A percentile compares a stretch with the other conserved stretches of the same genome.
These are phyloP conservation scores for Drechmeria coniospora DNA, from an alignment of 2,329 filamentous ascomycete genomes.

Conservation along the genomic window DNA sequence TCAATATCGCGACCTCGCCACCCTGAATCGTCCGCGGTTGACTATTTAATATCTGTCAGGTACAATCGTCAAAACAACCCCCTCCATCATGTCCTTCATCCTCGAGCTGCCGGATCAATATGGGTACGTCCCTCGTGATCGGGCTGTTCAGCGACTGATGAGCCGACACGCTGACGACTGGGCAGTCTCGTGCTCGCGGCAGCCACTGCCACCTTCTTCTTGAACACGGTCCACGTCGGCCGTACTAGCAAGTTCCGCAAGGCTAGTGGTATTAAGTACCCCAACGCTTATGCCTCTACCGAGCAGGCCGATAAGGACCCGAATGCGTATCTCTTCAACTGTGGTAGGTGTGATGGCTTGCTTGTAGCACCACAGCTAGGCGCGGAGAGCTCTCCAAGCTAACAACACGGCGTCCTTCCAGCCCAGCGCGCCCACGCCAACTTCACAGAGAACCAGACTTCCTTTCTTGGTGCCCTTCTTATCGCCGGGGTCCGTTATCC, in stretches of 20 bases:
- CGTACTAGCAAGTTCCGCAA: slow-evolving; percentile 35
- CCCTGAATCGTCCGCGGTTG: too few relatives aligned
- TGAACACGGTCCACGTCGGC: slow-evolving; percentile 37
- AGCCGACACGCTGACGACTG: background rate
- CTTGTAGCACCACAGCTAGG: background rate
- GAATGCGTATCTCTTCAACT: slow-evolving; percentile 45
- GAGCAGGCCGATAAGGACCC: slow-evolving; percentile 39
- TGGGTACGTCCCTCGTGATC: slow-evolving; percentile 23
- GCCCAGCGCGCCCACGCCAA: slow-evolving; percentile 48
- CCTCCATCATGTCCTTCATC: slow-evolving; percentile 26
- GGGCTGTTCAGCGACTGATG: background rate
- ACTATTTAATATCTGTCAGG: too few relatives aligned
- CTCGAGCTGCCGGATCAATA: slow-evolving; percentile 33
- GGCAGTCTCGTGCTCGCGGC: slow-evolving; percentile 46
- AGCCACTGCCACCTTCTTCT: slow-evolving; percentile 39
- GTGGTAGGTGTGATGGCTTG: slow-evolving; percentile 24
- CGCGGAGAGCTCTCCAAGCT: background rate
- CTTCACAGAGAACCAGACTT: slow-evolving; percentile 44
- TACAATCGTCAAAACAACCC: too few relatives aligned
- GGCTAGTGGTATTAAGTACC: slow-evolving; percentile 38
- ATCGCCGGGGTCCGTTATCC: slow-evolving; percentile 43
- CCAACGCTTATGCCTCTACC: slow-evolving; percentile 37
- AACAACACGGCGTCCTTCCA: slow-evolving; percentile 8
- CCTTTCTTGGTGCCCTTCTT: slow-evolving; percentile 35
- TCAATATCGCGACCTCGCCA: too few relatives aligned